These are phyloP conservation scores for Coniochaeta sp. DNA, from an alignment of 2,329 filamentous ascomycete genomes.

Conservation along the genomic window DNA sequence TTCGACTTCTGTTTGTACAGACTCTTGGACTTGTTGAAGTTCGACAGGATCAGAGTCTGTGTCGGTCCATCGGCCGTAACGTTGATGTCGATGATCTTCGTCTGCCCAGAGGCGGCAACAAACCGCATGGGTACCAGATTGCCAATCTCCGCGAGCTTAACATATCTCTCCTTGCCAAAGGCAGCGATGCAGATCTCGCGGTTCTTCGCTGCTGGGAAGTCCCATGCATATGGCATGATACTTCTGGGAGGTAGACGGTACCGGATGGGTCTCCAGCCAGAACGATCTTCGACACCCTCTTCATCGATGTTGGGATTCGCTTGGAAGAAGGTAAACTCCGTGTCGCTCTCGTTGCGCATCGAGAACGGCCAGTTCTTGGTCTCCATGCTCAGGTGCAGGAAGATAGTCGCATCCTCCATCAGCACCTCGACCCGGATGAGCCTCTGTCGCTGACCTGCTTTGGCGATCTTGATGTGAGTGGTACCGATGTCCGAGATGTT, in stretches of 20 bases:
- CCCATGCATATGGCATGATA: constrained; percentile 99
- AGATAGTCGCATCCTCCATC: constrained; percentile 89
- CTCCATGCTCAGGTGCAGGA: constrained; percentile 83
- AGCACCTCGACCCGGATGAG: constrained; percentile 83
- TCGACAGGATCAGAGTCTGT: constrained; percentile 87
- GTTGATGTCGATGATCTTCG: constrained; percentile 93
- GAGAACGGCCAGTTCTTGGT: constrained; percentile 97
- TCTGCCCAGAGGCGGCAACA: constrained; percentile 55
- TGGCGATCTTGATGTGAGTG: constrained; percentile 88
- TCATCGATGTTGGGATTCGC: constrained; percentile 89
- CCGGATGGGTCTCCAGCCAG: constrained; percentile 84
- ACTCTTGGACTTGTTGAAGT: constrained; percentile 89
- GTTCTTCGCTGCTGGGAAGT: constrained; percentile 95
- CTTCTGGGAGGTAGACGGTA: constrained; percentile 89
- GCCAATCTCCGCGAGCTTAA: constrained; percentile 93
- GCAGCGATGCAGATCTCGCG: constrained; percentile 83
- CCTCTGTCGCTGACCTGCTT: constrained; percentile 80
- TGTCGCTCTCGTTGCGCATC: constrained; percentile 96
- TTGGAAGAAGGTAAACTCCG: constrained; percentile 95
- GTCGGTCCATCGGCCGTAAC: constrained; percentile 93
- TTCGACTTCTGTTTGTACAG: constrained; percentile 63
- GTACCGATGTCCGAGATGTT: constrained; percentile 94
- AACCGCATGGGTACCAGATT: constrained; percentile 94
- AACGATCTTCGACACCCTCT: constrained; percentile 74
- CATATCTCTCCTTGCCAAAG: constrained; percentile 75